Percentiles rank a stretch among this genome's conserved stretches.
Evolutionary conservation across 2,329 filamentous ascomycete species (phyloP).

Genomic region (Beauveria medogensis): DNA sequence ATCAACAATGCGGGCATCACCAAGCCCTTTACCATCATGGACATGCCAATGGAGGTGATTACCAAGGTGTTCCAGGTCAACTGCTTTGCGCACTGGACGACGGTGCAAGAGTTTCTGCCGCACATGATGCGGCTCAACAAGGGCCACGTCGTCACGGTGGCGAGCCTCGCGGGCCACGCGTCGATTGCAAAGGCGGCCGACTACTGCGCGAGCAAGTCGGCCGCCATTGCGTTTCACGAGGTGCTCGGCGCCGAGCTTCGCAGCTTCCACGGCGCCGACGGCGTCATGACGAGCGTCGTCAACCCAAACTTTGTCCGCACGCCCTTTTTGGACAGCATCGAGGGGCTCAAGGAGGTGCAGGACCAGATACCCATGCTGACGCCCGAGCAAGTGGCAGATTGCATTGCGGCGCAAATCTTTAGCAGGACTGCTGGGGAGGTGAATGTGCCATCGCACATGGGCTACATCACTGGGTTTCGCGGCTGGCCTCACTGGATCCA

Average conservation of each 20-base stretch:
- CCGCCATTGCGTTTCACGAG: slow-evolving; percentile 59
- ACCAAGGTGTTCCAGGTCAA: slow-evolving; percentile 63
- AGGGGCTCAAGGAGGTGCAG: slow-evolving; percentile 8
- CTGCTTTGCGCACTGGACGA: slow-evolving; percentile 55
- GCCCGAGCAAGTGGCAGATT: not conserved
- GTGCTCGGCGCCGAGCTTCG: slow-evolving; percentile 48
- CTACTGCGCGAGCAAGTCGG: slow-evolving; percentile 59
- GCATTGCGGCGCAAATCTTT: not conserved
- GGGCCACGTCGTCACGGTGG: slow-evolving; percentile 64
- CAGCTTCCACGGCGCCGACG: slow-evolving; percentile 50
- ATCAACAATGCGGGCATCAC: slow-evolving; percentile 65
- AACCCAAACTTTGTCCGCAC: slow-evolving; percentile 49
- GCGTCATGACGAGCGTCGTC: slow-evolving; percentile 55
- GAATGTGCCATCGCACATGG: not conserved
- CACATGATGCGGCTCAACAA: slow-evolving; percentile 55
- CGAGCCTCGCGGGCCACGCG: slow-evolving; percentile 55
- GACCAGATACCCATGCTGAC: slow-evolving; percentile 4
- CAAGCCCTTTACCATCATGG: slow-evolving; percentile 50
- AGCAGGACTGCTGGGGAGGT: not conserved
- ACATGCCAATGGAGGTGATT: slow-evolving; percentile 45
- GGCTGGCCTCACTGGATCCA: not conserved
- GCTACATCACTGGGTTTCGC: not conserved
- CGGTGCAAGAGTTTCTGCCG: slow-evolving; percentile 58
- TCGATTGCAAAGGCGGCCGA: slow-evolving; percentile 54
- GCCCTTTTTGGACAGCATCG: slow-evolving; percentile 23